Evolutionary conservation across 129 eudicot species (phyloP).

Genomic region (Cynara cardunculus): DNA sequence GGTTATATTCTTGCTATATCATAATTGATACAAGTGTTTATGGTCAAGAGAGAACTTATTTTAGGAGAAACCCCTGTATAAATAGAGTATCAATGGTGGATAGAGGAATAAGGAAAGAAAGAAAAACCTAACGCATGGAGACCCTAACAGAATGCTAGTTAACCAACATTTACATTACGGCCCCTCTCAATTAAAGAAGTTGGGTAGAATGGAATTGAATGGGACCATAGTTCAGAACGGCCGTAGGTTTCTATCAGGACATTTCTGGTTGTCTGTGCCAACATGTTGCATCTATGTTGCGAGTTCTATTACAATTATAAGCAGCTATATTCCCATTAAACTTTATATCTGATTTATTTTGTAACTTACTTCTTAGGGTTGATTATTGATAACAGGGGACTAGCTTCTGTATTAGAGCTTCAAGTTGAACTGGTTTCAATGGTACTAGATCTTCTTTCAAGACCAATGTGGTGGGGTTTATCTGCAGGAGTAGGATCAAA

Average conservation of each 20-base stretch:
- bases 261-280: neutral
- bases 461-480: constrained; percentile 81
- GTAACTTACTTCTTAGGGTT: constrained; percentile 31
- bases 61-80: neutral
- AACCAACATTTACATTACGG: neutral
- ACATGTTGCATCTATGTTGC: neutral
- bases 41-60: neutral
- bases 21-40: neutral
- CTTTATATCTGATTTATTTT: neutral
- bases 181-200: neutral
- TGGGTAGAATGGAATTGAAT: neutral
- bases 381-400: constrained; percentile 62
- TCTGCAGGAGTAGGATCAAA: constrained; percentile 57
- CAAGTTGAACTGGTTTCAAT: constrained; percentile 40
- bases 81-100: neutral
- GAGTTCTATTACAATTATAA: neutral
- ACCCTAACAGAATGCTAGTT: neutral
- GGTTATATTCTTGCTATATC: neutral
- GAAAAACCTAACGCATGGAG: neutral
- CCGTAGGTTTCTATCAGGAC: neutral
- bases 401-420: constrained; percentile 57
- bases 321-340: neutral
- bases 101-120: neutral
- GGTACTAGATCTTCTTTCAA: constrained; percentile 59
- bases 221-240: neutral